Evolutionary conservation across 2,329 filamentous ascomycete genomes (phyloP), one percentile per base, ranked within the genome.

Genomic region (Aureobasidium sp.): DNA sequence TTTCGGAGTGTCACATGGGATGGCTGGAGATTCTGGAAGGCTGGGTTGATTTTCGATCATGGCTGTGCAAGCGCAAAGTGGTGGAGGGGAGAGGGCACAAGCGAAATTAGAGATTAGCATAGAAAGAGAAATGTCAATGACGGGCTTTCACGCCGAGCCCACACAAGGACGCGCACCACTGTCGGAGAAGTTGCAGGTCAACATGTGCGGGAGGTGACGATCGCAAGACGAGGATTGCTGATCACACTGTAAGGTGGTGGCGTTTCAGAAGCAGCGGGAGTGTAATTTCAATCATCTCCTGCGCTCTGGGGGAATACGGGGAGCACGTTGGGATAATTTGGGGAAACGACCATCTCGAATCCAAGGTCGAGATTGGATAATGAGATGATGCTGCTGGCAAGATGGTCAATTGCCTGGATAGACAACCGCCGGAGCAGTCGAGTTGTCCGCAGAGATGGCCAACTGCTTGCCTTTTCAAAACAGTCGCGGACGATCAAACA

Each of bases 81-180:
- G 37, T 43, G 37, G 51, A 54, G 31, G 27, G 13, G 21, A 19
- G 45, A 31, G 15, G 7, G 49, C 49, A 27, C 51, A 42, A 55
- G 51, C 51, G 38, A 55, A 33, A 55, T 55, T 55, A 43, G 51
- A 55, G 37, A 55, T 55, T 55, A 55, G 51, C 51, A 55, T 55
- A 55, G 51, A 55, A 37, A 35, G 49, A 38, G 37, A 42, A 49
- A 55, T 42, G 51, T 43, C 50, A 54, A 55, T 42, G 51, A 55
- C 51, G 27, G 33, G 25, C 37, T 31, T 55, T 55, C 37, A 33
- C n/a, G 51, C 51, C 51, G 37, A 43, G 37, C 23, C 23, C 25
- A 43, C 25, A 55, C 40, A 42, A 54, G 37, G 38, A 55, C 51
- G 51, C 51, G 51, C 51, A 55, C 37, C 51, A 55, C 27, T 43